phyloP scores from a whole-genome alignment of 306 rosid genomes.

The Pyrus bretschneideri region DNA sequence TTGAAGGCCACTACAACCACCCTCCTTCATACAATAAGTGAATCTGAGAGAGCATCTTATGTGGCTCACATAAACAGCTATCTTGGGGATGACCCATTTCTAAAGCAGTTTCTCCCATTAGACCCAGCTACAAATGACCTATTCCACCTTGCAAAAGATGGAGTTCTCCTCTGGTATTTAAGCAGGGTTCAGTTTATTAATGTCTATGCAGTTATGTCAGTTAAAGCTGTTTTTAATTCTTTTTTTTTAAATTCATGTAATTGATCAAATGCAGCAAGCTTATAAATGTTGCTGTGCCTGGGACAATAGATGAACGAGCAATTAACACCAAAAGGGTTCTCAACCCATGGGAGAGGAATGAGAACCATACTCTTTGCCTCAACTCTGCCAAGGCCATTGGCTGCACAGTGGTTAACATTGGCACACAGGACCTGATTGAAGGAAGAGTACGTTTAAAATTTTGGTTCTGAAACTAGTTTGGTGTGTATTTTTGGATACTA shows the following conservation, averaged over 20 bases:
- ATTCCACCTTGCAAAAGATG: constrained; percentile 74
- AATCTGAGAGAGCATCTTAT: constrained; percentile 75
- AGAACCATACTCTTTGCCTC: constrained; percentile 92
- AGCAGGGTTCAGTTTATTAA: constrained; percentile 28
- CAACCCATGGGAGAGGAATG: constrained; percentile 94
- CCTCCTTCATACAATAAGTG: constrained; percentile 85
- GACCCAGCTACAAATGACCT: constrained; percentile 64
- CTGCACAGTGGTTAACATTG: constrained; percentile 95
- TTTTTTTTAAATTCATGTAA: constrained; percentile 14
- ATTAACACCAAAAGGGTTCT: constrained; percentile 61
- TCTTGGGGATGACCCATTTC: constrained; percentile 88
- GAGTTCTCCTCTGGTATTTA: constrained; percentile 87
- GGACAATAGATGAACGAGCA: constrained; percentile 93
- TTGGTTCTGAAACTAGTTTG: not conserved
- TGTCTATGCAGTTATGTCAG: constrained; percentile 6
- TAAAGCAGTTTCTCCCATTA: constrained; percentile 73
- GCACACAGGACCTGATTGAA: constrained; percentile 86
- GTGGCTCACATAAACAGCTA: constrained; percentile 90
- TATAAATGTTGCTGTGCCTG: constrained; percentile 98
- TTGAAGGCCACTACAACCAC: constrained; percentile 82
- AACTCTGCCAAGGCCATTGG: constrained; percentile 99
- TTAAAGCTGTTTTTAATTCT: constrained; percentile 10
- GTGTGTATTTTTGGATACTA: not conserved
- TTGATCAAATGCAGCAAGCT: constrained; percentile 71
- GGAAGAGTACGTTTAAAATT: constrained; percentile 69